Percentiles rank a stretch among this genome's conserved stretches.
These are phyloP conservation scores for Nemania abortiva DNA, from an alignment of 2,329 filamentous ascomycete genomes.

Conservation along the genomic window DNA sequence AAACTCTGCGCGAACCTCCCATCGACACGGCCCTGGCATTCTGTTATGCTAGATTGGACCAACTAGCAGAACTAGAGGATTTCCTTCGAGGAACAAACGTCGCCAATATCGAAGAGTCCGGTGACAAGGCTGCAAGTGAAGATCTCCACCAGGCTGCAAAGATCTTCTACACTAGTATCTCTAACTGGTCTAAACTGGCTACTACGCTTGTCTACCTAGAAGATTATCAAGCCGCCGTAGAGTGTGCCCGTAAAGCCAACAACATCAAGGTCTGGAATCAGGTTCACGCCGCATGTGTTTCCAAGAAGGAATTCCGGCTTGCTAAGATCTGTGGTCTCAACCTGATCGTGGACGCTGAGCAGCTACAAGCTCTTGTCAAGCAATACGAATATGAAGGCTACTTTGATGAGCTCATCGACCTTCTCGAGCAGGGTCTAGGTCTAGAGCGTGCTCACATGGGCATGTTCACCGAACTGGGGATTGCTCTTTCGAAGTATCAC, in stretches of 20 bases:
- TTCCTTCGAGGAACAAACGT: constrained; percentile 95
- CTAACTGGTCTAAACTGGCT: constrained; percentile 99
- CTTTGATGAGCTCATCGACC: constrained; percentile 95
- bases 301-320: constrained; percentile 98
- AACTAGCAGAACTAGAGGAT: constrained; percentile 93
- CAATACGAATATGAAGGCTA: constrained; percentile 98
- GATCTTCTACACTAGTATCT: constrained; percentile 98
- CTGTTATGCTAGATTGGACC: constrained; percentile 90
- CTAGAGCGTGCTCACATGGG: constrained; percentile 95
- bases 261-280: constrained; percentile 99
- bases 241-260: constrained; percentile 98
- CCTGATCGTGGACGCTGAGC: constrained; percentile 96
- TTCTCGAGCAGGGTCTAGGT: constrained; percentile 94
- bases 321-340: constrained; percentile 99
- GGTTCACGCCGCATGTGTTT: constrained; percentile 94
- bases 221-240: constrained; percentile 97
- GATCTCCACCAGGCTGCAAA: constrained; percentile 96
- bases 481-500: constrained; percentile 93
- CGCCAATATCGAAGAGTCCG: constrained; percentile 94
- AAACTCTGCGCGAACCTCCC: constrained; percentile 91
- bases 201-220: constrained; percentile 97
- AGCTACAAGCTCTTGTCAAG: constrained; percentile 90
- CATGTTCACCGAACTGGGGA: constrained; percentile 94
- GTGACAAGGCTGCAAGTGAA: constrained; percentile 97
- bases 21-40: constrained; percentile 96